Conservation (phyloP, 495 filamentous ascomycete species). For the Aspergillus mulundensis region DNA sequence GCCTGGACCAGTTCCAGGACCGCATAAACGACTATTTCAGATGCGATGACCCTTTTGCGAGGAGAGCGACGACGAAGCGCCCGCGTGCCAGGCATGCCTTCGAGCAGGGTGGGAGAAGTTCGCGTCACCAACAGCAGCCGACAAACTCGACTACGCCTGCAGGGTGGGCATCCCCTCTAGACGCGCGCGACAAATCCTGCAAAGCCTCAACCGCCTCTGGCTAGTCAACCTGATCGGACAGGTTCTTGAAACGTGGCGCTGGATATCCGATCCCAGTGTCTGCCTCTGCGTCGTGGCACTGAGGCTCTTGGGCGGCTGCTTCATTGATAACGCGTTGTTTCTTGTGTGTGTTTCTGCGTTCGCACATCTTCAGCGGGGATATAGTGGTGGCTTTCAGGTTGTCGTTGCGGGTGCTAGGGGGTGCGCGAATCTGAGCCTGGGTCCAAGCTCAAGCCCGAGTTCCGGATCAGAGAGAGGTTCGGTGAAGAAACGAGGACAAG, state of each 20-base stretch:
- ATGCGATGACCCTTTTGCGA: not conserved
- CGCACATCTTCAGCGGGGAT: too few species aligned
- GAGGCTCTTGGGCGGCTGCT: not conserved
- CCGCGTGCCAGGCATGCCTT: not conserved
- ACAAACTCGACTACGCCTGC: not conserved
- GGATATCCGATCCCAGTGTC: not conserved
- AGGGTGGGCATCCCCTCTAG: not conserved
- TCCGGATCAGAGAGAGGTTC: too few species aligned
- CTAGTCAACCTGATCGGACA: not conserved
- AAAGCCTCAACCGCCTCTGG: not conserved
- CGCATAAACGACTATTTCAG: not conserved
- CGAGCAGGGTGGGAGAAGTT: constrained; percentile 5
- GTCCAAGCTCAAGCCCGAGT: too few species aligned
- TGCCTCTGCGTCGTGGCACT: not conserved
- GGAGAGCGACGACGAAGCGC: not conserved
- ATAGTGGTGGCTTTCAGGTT: too few species aligned
- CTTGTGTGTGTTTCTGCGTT: not conserved
- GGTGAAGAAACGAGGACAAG: not conserved
- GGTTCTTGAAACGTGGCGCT: not conserved
- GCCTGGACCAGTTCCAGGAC: not conserved
- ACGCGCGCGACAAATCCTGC: not conserved
- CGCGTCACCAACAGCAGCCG: not conserved
- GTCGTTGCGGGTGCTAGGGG: too few species aligned
- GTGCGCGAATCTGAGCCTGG: too few species aligned
- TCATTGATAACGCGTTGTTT: not conserved